phyloP scores from a whole-genome alignment of 305 asterid genomes.

The Fraxinus baroniana region DNA sequence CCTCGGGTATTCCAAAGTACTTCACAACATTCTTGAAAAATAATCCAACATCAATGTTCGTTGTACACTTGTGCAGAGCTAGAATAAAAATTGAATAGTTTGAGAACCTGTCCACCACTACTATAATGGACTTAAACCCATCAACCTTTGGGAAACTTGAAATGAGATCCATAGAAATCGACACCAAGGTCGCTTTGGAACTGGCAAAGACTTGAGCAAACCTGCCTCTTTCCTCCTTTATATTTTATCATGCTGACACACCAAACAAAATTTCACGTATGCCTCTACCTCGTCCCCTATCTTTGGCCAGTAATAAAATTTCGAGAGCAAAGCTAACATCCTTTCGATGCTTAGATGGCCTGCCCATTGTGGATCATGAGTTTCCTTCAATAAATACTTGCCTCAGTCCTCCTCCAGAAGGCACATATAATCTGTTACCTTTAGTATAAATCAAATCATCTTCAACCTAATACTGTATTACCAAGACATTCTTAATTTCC shows the following conservation, averaged over 20 bases:
- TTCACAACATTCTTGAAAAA: not conserved
- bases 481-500: not conserved
- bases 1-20: too few species aligned
- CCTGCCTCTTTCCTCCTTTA: not conserved
- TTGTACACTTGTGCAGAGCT: not conserved
- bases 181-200: not conserved
- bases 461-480: not conserved
- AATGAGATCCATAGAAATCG: not conserved
- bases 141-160: not conserved
- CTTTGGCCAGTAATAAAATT: not conserved
- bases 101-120: not conserved
- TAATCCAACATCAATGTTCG: not conserved
- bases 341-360: not conserved
- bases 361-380: not conserved
- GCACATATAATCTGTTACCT: not conserved
- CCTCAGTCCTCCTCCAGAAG: not conserved
- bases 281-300: not conserved
- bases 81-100: not conserved
- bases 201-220: not conserved
- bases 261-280: slow-evolving; percentile 1
- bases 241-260: not conserved
- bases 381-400: not conserved
- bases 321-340: not conserved
- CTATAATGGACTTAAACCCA: not conserved
- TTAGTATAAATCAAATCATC: not conserved